These are phyloP conservation scores for Aspergillus cristatus DNA, from an alignment of 495 filamentous ascomycete genomes.

Conservation along the genomic window DNA sequence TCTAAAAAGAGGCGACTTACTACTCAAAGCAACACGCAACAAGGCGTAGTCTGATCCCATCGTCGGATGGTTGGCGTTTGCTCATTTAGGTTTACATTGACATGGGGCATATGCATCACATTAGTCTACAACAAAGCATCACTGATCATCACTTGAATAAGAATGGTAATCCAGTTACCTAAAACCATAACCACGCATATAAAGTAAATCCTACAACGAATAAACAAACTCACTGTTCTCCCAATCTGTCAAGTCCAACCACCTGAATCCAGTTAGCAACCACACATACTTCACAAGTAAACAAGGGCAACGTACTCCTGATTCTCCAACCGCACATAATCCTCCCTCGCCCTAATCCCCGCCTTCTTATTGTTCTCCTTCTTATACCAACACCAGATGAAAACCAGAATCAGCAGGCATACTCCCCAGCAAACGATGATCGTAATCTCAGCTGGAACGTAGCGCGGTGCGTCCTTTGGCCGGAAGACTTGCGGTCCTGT, in stretches of 20 bases:
- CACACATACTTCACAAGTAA: background rate
- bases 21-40: no score
- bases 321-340: conserved; percentile 57
- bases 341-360: conserved; percentile 39
- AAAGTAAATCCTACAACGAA: conserved; percentile 9
- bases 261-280: conserved; percentile 19
- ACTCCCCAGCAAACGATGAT: conserved; percentile 56
- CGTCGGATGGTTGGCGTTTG: no score
- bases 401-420: conserved; percentile 45
- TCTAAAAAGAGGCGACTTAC: no score
- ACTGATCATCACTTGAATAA: no score
- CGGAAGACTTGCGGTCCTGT: conserved; percentile 51
- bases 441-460: conserved; percentile 59
- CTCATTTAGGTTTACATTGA: no score
- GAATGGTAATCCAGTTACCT: no score
- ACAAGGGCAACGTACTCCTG: conserved; percentile 40
- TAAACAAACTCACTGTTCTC: conserved; percentile 37
- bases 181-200: no score
- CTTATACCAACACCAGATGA: conserved; percentile 55
- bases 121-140: no score
- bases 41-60: no score
- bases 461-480: conserved; percentile 47
- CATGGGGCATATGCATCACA: no score
- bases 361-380: conserved; percentile 54
- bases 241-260: conserved; percentile 49